These are phyloP conservation scores for Fusarium circinatum DNA, from an alignment of 2,329 filamentous ascomycete species.

Conservation along the genomic window DNA sequence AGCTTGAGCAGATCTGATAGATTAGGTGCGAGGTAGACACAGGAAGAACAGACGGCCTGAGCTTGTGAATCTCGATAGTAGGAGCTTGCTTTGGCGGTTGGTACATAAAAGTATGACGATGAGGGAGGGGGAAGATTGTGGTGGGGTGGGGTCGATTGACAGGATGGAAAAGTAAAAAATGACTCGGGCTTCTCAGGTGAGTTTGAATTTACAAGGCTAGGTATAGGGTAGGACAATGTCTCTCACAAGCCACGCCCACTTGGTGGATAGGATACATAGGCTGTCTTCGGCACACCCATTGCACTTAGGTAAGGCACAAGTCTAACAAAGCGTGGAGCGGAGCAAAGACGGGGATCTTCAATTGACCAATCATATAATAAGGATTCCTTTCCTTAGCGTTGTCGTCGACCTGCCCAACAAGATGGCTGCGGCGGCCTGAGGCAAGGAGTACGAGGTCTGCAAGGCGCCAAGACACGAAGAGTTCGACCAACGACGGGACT, in stretches of 20 bases:
- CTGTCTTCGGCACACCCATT: neutral
- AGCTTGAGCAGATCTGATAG: conserved; percentile 7
- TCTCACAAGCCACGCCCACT: neutral
- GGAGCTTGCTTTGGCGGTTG: neutral
- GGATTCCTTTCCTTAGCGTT: neutral
- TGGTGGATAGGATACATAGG: neutral
- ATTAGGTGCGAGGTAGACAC: neutral
- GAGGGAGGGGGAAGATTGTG: conserved; percentile 14
- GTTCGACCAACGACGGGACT: conserved; percentile 23
- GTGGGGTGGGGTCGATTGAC: conserved; percentile 23
- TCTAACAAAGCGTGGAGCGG: conserved; percentile 18
- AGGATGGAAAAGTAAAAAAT: conserved; percentile 13
- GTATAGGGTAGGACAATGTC: conserved; percentile 30
- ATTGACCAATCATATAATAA: conserved; percentile 33
- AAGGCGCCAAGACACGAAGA: conserved; percentile 19
- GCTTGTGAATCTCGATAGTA: conserved; percentile 27
- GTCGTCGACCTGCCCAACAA: neutral
- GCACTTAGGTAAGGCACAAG: conserved; percentile 36
- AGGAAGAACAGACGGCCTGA: neutral
- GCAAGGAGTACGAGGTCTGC: conserved; percentile 7
- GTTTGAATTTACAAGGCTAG: neutral
- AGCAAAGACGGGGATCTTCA: neutral
- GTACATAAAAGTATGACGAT: conserved; percentile 16
- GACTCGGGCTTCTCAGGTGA: conserved; percentile 18
- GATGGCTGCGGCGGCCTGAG: conserved; percentile 22